Conservation (phyloP, 2,329 filamentous ascomycete species). For the Colletotrichum gigasporum region DNA sequence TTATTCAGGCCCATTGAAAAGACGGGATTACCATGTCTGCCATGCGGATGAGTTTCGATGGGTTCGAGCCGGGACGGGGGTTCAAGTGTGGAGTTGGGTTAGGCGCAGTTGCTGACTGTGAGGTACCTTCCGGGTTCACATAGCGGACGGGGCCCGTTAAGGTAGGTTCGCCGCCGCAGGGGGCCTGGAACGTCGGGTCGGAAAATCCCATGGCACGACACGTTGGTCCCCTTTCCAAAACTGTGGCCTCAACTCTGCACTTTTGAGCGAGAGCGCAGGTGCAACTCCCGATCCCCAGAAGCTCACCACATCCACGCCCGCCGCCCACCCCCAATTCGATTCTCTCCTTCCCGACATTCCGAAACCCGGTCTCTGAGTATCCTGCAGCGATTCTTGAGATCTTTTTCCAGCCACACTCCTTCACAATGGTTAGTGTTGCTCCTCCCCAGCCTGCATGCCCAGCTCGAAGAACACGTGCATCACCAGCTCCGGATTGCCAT, state of each 20-base stretch:
- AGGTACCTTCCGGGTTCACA: background rate
- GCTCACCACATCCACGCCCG: constrained; percentile 21
- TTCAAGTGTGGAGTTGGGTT: constrained; percentile 1
- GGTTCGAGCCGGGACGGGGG: constrained; percentile 2
- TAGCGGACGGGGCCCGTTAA: constrained; percentile 10
- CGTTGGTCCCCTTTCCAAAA: constrained; percentile 45
- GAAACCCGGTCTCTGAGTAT: constrained; percentile 27
- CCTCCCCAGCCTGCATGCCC: background rate
- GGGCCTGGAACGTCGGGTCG: constrained; percentile 29
- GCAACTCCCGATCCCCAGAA: constrained; percentile 12
- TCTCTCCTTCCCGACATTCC: constrained; percentile 20
- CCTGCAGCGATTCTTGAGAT: constrained; percentile 44
- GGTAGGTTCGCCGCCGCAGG: constrained; percentile 26
- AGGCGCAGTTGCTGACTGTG: background rate
- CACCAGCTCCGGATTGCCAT: background rate
- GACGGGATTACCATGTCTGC: constrained; percentile 28
- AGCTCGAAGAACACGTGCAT: too few relatives aligned
- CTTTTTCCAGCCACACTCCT: constrained; percentile 12
- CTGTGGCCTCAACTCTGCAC: constrained; percentile 54
- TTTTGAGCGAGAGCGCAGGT: constrained; percentile 36
- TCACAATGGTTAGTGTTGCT: constrained; percentile 33
- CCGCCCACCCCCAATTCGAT: constrained; percentile 36
- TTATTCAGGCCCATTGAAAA: background rate
- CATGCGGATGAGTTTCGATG: background rate
- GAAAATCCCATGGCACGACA: constrained; percentile 38